Evolutionary conservation across 176 grass and related monocot genomes (phyloP).

Genomic region (Aegilops longissima): DNA sequence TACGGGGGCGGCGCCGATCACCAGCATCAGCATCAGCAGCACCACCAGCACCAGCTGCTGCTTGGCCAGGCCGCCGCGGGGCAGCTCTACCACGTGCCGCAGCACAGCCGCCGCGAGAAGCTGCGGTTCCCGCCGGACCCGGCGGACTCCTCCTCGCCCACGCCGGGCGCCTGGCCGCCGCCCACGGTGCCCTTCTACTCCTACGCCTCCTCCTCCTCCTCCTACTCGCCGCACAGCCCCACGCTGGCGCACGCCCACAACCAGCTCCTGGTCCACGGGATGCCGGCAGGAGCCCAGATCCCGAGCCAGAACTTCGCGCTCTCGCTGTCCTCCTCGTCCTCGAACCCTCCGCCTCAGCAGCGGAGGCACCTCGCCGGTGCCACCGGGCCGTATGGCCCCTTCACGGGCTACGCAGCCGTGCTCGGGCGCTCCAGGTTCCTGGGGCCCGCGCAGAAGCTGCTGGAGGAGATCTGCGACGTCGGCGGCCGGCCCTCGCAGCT

Average conservation of each 20-base stretch:
- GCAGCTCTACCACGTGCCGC: constrained; percentile 90
- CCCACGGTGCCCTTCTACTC: constrained; percentile 34
- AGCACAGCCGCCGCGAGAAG: constrained; percentile 93
- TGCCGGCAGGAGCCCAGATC: constrained; percentile 50
- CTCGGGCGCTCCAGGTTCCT: constrained; percentile 80
- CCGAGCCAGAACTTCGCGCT: constrained; percentile 62
- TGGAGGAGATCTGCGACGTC: constrained; percentile 90
- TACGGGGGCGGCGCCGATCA: constrained; percentile 45
- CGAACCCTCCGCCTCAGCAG: constrained; percentile 37
- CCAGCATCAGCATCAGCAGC: constrained; percentile 46
- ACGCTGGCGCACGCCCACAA: constrained; percentile 39
- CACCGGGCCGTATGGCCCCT: constrained; percentile 69
- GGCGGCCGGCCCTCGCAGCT: constrained; percentile 32
- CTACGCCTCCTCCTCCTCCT: constrained; percentile 49
- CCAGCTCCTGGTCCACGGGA: constrained; percentile 36
- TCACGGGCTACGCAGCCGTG: constrained; percentile 89
- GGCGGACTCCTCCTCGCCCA: constrained; percentile 18
- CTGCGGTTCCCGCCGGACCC: constrained; percentile 75
- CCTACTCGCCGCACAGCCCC: constrained; percentile 54
- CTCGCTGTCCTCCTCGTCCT: constrained; percentile 61
- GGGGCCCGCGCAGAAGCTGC: constrained; percentile 79
- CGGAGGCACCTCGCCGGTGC: constrained; percentile 35
- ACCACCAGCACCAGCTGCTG: constrained; percentile 32
- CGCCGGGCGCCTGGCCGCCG: constrained; percentile 36
- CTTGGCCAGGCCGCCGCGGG: constrained; percentile 51